Conservation (phyloP, 371 early-diverging fungal genomes). For the Apophysomyces elegans region DNA sequence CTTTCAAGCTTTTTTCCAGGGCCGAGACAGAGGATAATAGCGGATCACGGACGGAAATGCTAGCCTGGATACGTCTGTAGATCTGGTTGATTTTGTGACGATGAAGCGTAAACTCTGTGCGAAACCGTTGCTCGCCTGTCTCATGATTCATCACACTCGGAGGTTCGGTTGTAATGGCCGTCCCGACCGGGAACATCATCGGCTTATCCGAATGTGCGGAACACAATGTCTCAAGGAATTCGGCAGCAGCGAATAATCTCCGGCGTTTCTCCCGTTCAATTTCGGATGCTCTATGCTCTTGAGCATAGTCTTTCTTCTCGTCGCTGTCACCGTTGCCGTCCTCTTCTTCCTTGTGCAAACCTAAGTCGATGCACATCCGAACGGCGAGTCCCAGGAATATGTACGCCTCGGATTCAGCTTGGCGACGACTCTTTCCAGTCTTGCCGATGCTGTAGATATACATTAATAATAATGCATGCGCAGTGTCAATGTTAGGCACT, state of each 20-base stretch:
- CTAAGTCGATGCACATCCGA: slow-evolving; percentile 27
- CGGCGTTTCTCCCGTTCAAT: slow-evolving; percentile 29
- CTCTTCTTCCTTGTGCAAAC: slow-evolving; percentile 15
- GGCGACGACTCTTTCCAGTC: slow-evolving; percentile 7
- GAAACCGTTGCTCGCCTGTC: slow-evolving; percentile 25
- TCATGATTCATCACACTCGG: slow-evolving; percentile 28
- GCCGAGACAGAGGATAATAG: slow-evolving; percentile 27
- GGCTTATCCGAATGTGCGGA: slow-evolving; percentile 31
- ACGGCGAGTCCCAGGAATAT: slow-evolving; percentile 22
- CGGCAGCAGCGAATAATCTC: slow-evolving; percentile 41
- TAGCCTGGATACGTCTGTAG: slow-evolving; percentile 27
- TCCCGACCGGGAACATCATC: slow-evolving; percentile 27
- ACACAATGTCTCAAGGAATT: slow-evolving; percentile 45
- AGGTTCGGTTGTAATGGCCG: slow-evolving; percentile 19
- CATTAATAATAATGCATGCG: slow-evolving; percentile 21
- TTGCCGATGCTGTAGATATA: slow-evolving; percentile 23
- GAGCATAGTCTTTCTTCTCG: no score
- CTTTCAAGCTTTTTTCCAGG: slow-evolving; percentile 26
- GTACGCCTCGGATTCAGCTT: slow-evolving; percentile 26
- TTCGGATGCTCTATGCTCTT: background rate
- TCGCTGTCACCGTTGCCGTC: background rate
- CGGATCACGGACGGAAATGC: slow-evolving; percentile 19
- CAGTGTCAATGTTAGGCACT: slow-evolving; percentile 15
- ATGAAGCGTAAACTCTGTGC: slow-evolving; percentile 29
- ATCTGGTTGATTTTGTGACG: slow-evolving; percentile 32